Base-by-base conservation (phyloP, 768 basidiomycete genomes). In the Kwoniella dejecticola region DNA sequence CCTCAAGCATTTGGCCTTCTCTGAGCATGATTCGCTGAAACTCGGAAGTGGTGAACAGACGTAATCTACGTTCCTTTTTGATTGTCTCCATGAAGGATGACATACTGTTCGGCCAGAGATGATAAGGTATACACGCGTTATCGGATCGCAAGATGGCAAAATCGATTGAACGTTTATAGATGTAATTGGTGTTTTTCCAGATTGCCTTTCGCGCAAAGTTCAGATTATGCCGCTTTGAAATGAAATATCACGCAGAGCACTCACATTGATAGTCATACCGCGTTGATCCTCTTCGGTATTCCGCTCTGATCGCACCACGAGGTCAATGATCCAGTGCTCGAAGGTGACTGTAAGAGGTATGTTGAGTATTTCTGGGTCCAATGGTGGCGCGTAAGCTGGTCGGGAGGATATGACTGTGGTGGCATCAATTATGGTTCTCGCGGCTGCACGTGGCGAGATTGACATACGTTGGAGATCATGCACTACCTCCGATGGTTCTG, bases 31-130 rank as follows among this genome's bases (percentile, higher is more conserved):
- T 81, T 29, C 81, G 76, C 29, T 81, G 83, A 78, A 89, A 95
- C 29, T 86, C 85, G 1, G 84, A 82, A 44, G 88, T 76, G 0
- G 90, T 89, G 80, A 86, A 93, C 73, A 91, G 91, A 64, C 91
- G 84, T 75, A 91, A 86, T 23, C 91, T 88, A 27, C 91, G 87
- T 79, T 97, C 90, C 33, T 91, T 86, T 4, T 90, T 90, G 64
- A 83, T 82, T 0, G 86, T 90, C 79, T 96, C 94, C 83, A 88
- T 87, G 27, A 90, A 77, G 36, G 86, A 84, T 21, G 84, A 83
- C 50, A 90, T 84, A 26, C 85, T 83, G 40, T 89, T 81, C 75
- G 92, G 89, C 52, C 81, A 81, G 13, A 93, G 83, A 76, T 91
- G 90, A 4, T 84, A 62, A 3, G 91, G 91, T 13, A 87, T 85